Conservation (phyloP, 305 asterid genomes). For the Solanum aculeatissimum region DNA sequence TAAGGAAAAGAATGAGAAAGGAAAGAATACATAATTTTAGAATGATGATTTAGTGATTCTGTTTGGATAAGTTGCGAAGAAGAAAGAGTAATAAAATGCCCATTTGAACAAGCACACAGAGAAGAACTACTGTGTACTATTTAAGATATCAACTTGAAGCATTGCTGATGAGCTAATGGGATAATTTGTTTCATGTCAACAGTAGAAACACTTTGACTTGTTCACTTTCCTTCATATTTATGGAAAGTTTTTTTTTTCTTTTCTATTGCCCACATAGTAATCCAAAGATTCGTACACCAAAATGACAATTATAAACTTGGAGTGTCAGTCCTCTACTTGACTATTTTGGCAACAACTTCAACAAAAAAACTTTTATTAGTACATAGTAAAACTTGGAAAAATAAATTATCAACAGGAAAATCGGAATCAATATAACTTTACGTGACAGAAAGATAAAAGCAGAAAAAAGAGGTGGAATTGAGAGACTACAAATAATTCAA, state of each 20-base stretch:
- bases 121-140: neutral
- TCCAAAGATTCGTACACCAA: neutral
- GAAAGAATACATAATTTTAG: neutral
- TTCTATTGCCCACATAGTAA: neutral
- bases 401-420: neutral
- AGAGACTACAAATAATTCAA: neutral
- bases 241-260: neutral
- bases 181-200: neutral
- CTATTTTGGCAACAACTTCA: neutral
- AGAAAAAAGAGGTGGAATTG: neutral
- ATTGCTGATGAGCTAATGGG: neutral
- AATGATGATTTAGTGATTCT: neutral
- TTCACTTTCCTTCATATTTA: neutral
- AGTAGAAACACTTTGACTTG: neutral
- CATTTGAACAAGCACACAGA: neutral
- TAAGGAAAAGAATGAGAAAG: neutral
- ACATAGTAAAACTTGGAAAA: neutral
- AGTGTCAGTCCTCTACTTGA: neutral
- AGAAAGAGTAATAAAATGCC: neutral
- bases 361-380: neutral
- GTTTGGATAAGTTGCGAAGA: neutral
- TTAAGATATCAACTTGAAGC: neutral
- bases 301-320: neutral
- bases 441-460: neutral
- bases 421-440: neutral